Base-by-base conservation (phyloP, 257 asterid genomes). In the Scutellaria galericulata region DNA sequence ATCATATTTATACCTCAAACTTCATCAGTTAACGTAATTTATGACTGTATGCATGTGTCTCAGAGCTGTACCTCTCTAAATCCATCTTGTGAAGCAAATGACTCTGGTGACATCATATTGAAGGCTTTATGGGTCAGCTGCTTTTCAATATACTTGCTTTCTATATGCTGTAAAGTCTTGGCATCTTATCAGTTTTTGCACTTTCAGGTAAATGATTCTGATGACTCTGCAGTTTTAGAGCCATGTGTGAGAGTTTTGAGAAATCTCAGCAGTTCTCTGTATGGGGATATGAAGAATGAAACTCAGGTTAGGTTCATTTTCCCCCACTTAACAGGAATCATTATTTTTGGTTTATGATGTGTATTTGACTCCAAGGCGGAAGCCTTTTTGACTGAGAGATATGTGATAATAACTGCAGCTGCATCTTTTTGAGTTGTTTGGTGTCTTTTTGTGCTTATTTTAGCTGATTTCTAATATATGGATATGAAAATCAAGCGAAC, bases 161-260 rank as follows among this genome's bases (percentile, higher is more conserved):
- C 6, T 64, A 31, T 54, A 70, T 74, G 60, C 22, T 27, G 51
- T 72, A 35, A 57, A 46, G 12, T 64, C 55, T 73, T 57, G 66
- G 37, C 31, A 20, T 44, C 74, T 81, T 69, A 68, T 48, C 55
- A 7, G 53, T 64, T 54, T 55, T 64, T 73, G 59, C 46, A 71
- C 48, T 70, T 68, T 63, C 83, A 95, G 99, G 79, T 83, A 70
- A 78, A 76, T 53, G 78, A 79, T 62, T 59, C 84, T 62, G 92
- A 85, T 56, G 93, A 88, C 73, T 66, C 84, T 56, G 87, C 81
- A 59, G 68, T 76, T 73, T 69, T 81, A 78, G 88, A 83, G 78
- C 98, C 98, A 71, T 95, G 97, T 79, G n/a, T 81, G 73, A 75
- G 90, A 51, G 77, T 86, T 76, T 77, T 95, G 82, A 86, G 80